A percentile compares a stretch with the other conserved stretches of the same genome.
phyloP scores from a whole-genome alignment of 345 rosid species.

The Citrus trifoliata region DNA sequence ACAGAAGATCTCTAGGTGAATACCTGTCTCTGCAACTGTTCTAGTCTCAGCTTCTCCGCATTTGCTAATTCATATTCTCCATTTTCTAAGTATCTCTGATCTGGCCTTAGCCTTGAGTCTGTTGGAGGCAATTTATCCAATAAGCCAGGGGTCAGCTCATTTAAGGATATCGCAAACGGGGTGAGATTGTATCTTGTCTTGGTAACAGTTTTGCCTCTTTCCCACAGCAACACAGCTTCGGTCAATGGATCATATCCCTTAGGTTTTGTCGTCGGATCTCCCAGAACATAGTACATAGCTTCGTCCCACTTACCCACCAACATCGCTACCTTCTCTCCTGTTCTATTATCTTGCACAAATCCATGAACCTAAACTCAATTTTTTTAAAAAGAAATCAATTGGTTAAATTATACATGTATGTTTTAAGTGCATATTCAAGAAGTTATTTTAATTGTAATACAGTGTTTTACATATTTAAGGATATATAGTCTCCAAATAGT shows the following conservation, averaged over 20 bases:
- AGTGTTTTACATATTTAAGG: not conserved
- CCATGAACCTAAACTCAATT: conserved; percentile 71
- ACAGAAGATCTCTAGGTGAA: conserved; percentile 1
- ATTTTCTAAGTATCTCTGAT: conserved; percentile 87
- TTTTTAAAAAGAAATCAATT: not conserved
- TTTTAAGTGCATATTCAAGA: not conserved
- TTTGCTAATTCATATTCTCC: conserved; percentile 96
- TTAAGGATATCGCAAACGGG: conserved; percentile 87
- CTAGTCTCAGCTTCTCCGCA: conserved; percentile 91
- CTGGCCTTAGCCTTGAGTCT: conserved; percentile 96
- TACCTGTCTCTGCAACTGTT: conserved; percentile 98
- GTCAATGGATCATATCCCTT: conserved; percentile 97
- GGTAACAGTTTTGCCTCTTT: conserved; percentile 64
- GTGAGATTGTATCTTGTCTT: conserved; percentile 96
- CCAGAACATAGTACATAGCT: conserved; percentile 90
- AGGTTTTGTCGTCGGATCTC: conserved; percentile 86
- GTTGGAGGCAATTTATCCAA: conserved; percentile 84
- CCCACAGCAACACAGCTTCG: conserved; percentile 94
- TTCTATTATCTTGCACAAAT: conserved; percentile 91
- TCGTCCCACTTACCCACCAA: conserved; percentile 99
- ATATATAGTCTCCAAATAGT: not conserved
- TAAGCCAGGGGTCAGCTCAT: conserved; percentile 80
- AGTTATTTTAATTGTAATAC: not conserved
- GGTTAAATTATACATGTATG: not conserved
- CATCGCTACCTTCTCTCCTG: conserved; percentile 96